These are phyloP conservation scores for Fusarium nisikadoi DNA, from an alignment of 2,329 filamentous ascomycete genomes.

Conservation along the genomic window DNA sequence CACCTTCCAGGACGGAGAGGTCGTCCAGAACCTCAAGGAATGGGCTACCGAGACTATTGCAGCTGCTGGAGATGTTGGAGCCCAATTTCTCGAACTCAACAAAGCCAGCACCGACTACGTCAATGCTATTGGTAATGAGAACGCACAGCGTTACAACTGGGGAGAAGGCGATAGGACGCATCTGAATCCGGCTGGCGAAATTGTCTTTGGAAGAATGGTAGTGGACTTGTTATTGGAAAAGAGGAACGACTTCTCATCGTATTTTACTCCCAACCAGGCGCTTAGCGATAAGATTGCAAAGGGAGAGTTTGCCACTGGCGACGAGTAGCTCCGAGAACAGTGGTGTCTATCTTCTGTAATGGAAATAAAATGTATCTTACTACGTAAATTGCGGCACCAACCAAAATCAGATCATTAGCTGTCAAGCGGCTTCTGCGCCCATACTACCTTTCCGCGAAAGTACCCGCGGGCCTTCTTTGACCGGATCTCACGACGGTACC, in stretches of 20 bases:
- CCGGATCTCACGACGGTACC: not conserved
- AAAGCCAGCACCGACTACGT: conserved; percentile 10
- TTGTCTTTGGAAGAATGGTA: conserved; percentile 9
- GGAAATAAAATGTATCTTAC: accelerated
- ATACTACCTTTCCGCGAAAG: conserved; percentile 1
- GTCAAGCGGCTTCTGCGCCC: not conserved
- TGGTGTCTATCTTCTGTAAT: accelerated
- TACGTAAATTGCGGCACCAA: accelerated
- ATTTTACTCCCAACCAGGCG: not conserved
- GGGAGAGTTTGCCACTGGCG: conserved; percentile 5
- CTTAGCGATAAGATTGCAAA: conserved; percentile 12
- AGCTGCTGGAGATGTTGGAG: not conserved
- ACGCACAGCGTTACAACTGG: conserved; percentile 7
- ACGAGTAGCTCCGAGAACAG: not conserved
- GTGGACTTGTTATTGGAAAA: not conserved
- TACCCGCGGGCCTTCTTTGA: not conserved
- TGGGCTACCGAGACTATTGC: conserved; percentile 4
- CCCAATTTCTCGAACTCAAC: not conserved
- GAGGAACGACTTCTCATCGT: not conserved
- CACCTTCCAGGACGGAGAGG: not conserved
- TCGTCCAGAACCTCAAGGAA: conserved; percentile 8
- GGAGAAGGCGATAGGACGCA: conserved; percentile 2
- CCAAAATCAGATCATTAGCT: accelerated
- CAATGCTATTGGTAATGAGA: not conserved
- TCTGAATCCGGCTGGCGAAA: not conserved